Evolutionary conservation across 2,329 filamentous ascomycete species (phyloP).

Genomic region (Claviceps citrina): DNA sequence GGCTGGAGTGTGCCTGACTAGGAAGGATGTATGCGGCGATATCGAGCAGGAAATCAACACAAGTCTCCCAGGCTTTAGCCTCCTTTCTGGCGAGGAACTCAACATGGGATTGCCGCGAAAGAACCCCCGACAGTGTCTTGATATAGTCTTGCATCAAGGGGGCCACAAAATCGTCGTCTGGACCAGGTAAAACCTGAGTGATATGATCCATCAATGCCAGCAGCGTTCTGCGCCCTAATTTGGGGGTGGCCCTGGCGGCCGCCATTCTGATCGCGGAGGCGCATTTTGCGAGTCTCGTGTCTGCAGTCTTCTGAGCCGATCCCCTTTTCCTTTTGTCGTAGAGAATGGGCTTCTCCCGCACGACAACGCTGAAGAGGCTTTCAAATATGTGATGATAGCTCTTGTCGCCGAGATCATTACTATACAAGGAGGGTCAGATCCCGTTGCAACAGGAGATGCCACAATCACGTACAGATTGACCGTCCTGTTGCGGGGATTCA

Average conservation of each 20-base stretch:
- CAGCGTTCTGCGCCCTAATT: conserved; percentile 62
- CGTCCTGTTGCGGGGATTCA: conserved; percentile 21
- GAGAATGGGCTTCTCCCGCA: conserved; percentile 51
- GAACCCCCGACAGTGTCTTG: conserved; percentile 54
- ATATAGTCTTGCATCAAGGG: conserved; percentile 64
- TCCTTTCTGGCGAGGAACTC: conserved; percentile 53
- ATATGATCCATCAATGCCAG: conserved; percentile 69
- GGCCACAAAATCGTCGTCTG: conserved; percentile 47
- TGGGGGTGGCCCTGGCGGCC: conserved; percentile 51
- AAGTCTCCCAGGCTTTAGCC: conserved; percentile 49
- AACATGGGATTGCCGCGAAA: conserved; percentile 60
- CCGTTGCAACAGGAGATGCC: neutral
- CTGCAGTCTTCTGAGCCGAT: conserved; percentile 30
- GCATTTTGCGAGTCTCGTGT: conserved; percentile 48
- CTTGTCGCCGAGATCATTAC: conserved; percentile 48
- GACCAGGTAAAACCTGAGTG: conserved; percentile 51
- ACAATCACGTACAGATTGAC: conserved; percentile 22
- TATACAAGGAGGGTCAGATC: conserved; percentile 6
- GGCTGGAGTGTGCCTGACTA: conserved; percentile 18
- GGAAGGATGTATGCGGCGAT: conserved; percentile 36
- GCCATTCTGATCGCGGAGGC: conserved; percentile 57
- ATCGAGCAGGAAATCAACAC: conserved; percentile 55
- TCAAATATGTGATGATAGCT: conserved; percentile 73
- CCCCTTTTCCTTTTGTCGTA: conserved; percentile 37
- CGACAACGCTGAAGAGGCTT: conserved; percentile 53